These are phyloP conservation scores for Zelonia costaricensis DNA, from an alignment of 208 protist genomes.

Conservation along the genomic window DNA sequence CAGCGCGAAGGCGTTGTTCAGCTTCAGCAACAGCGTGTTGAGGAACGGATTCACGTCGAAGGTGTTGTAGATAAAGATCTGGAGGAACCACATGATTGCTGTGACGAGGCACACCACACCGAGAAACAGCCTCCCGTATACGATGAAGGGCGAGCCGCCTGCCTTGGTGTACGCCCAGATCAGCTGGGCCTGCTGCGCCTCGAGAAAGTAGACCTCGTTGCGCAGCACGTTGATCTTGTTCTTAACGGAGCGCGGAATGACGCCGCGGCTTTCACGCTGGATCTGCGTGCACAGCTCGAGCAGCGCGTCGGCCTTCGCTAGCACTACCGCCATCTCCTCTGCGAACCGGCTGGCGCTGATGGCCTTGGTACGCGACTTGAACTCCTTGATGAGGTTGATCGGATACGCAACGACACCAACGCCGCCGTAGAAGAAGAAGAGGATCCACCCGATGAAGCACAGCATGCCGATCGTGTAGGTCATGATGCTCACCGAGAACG, in stretches of 20 bases:
- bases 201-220: conserved; percentile 87
- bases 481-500: conserved; percentile 60
- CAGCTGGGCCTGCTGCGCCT: conserved; percentile 81
- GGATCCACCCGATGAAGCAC: conserved; percentile 85
- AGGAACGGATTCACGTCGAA: conserved; percentile 65
- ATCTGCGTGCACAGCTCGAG: conserved; percentile 63
- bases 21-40: conserved; percentile 68
- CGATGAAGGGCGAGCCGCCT: conserved; percentile 66
- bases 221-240: conserved; percentile 77
- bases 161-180: conserved; percentile 78
- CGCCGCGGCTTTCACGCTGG: conserved; percentile 35
- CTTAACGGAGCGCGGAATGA: conserved; percentile 36
- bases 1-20: conserved; percentile 88
- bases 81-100: conserved; percentile 83
- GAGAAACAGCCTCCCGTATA: conserved; percentile 53
- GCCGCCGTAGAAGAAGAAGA: conserved; percentile 93
- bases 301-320: conserved; percentile 75
- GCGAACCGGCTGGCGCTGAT: conserved; percentile 56
- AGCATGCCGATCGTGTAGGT: conserved; percentile 85
- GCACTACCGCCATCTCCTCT: conserved; percentile 80
- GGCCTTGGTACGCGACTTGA: conserved; percentile 50
- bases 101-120: conserved; percentile 61
- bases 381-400: conserved; percentile 49
- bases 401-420: conserved; percentile 92
- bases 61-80: conserved; percentile 90